These are phyloP conservation scores for Epicoccum sorghinum DNA, from an alignment of 2,329 filamentous ascomycete genomes.

Conservation along the genomic window DNA sequence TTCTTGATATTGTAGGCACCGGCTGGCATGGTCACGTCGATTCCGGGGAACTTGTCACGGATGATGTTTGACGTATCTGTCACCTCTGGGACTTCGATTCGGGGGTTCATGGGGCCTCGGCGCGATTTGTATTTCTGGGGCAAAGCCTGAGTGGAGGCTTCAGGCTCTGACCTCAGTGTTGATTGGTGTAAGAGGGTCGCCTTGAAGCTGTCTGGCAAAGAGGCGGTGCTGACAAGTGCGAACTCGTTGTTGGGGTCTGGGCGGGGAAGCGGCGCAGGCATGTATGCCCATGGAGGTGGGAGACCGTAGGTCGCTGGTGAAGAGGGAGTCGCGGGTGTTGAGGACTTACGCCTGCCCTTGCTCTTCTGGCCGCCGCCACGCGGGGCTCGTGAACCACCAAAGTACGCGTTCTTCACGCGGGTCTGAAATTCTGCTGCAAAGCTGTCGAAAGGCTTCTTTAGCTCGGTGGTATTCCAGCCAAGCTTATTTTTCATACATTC, in stretches of 20 bases:
- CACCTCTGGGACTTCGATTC: no score
- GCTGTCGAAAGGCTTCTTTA: constrained; percentile 45
- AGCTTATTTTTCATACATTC: constrained; percentile 49
- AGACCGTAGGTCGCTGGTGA: constrained; percentile 23
- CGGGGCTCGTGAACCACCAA: constrained; percentile 34
- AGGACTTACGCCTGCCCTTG: constrained; percentile 27
- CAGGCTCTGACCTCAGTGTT: no score
- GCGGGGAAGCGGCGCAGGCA: constrained; percentile 29
- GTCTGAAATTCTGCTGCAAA: constrained; percentile 44
- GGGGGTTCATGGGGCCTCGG: no score
- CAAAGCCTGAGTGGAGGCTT: no score
- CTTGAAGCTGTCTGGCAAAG: no score
- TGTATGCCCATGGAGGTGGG: constrained; percentile 25
- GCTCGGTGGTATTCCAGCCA: constrained; percentile 41
- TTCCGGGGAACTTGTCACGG: no score
- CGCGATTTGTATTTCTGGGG: no score
- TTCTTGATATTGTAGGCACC: no score
- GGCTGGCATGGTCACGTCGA: no score
- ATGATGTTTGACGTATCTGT: no score
- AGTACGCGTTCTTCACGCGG: constrained; percentile 44
- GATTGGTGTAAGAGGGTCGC: no score
- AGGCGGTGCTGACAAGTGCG: no score
- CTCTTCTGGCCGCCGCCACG: constrained; percentile 23
- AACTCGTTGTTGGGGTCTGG: constrained; percentile 19
- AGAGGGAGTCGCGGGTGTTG: constrained; percentile 24